These are phyloP conservation scores for Grifola frondosa DNA, from an alignment of 1,284 basidiomycete genomes.

Conservation along the genomic window DNA sequence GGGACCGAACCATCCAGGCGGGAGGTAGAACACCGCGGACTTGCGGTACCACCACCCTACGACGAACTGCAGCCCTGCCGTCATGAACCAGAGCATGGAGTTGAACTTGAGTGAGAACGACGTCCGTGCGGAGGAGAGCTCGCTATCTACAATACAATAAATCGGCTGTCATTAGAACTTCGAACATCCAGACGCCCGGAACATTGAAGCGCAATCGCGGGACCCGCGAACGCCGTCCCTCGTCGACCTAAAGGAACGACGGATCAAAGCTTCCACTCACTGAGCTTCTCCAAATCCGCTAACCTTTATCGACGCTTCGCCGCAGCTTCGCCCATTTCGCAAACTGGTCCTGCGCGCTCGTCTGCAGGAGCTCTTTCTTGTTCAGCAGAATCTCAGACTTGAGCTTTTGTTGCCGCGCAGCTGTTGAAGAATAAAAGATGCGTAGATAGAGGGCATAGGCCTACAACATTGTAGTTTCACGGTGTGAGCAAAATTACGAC, in stretches of 20 bases:
- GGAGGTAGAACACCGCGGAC: slow-evolving; percentile 88
- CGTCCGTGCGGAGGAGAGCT: slow-evolving; percentile 63
- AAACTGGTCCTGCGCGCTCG: slow-evolving; percentile 96
- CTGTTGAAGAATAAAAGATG: slow-evolving; percentile 57
- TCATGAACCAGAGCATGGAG: slow-evolving; percentile 73
- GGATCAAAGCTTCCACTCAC: slow-evolving; percentile 54
- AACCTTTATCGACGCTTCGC: slow-evolving; percentile 91
- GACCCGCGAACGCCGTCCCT: too few relatives aligned
- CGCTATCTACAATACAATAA: slow-evolving; percentile 52
- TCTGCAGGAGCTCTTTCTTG: slow-evolving; percentile 86
- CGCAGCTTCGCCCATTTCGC: slow-evolving; percentile 97
- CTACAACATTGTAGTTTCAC: slow-evolving; percentile 36
- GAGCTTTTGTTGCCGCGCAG: slow-evolving; percentile 61
- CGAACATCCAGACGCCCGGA: slow-evolving; percentile 1
- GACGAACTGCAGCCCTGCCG: slow-evolving; percentile 80
- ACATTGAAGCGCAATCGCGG: too few relatives aligned
- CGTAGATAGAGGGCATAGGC: slow-evolving; percentile 69
- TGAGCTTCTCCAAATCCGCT: slow-evolving; percentile 91
- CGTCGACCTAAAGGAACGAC: too few relatives aligned
- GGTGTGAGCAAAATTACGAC: background rate
- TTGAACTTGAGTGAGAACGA: slow-evolving; percentile 78
- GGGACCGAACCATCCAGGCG: slow-evolving; percentile 84
- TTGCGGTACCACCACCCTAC: slow-evolving; percentile 89
- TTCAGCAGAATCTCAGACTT: slow-evolving; percentile 76
- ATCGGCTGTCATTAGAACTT: background rate